Evolutionary conservation across 345 rosid genomes (phyloP).

Genomic region (Eucalyptus tenuipes): DNA sequence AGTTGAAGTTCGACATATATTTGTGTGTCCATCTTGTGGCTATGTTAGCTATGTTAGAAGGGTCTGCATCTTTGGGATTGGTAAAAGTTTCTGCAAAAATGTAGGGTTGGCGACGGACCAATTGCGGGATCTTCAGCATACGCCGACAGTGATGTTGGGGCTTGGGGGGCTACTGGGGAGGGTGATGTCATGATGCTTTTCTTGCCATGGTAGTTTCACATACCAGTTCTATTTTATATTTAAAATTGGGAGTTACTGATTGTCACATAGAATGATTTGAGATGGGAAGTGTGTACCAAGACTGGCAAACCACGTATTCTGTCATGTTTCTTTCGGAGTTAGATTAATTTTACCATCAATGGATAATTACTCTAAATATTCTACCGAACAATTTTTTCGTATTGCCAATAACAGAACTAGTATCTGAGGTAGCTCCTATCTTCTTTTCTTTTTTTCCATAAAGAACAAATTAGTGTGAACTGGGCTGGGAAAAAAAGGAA

Average conservation of each 20-base stretch:
- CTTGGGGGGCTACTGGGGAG: conserved; percentile 97
- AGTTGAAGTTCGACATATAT: background rate
- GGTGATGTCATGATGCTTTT: conserved; percentile 99
- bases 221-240: background rate
- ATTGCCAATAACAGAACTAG: background rate
- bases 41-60: too few species aligned
- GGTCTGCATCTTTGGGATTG: background rate
- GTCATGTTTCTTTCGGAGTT: background rate
- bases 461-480: too few species aligned
- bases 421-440: too few species aligned
- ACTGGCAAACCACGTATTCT: background rate
- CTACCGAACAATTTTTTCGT: background rate
- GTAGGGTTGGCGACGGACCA: conserved; percentile 96
- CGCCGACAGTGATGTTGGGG: conserved; percentile 79
- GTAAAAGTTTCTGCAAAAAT: background rate
- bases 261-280: background rate
- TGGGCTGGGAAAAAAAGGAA: too few species aligned
- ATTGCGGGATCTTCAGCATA: conserved; percentile 85
- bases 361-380: background rate
- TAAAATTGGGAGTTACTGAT: background rate
- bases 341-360: background rate
- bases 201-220: conserved; percentile 65
- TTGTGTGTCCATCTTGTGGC: background rate
- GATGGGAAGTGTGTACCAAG: background rate
- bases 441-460: too few species aligned